A percentile compares a stretch with the other conserved stretches of the same genome.
phyloP scores from a whole-genome alignment of 371 early-diverging fungal genomes.

The Catenaria anguillulae region DNA sequence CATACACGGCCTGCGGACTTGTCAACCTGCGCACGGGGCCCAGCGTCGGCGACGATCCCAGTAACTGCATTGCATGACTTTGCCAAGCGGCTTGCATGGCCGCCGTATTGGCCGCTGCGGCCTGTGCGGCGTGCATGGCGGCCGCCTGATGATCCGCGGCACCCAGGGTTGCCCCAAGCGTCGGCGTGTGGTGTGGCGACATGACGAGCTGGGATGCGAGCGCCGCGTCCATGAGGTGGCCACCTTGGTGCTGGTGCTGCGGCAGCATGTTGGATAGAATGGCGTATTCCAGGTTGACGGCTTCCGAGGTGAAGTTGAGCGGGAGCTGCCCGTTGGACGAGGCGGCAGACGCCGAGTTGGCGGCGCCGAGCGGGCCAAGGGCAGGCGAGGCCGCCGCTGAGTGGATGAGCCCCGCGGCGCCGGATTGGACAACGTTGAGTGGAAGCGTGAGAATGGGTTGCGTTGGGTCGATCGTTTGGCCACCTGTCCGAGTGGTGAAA shows the following conservation, averaged over 20 bases:
- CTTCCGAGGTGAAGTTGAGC: slow-evolving; percentile 63
- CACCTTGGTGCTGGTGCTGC: slow-evolving; percentile 1
- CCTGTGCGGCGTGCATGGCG: slow-evolving; percentile 9
- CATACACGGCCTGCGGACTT: slow-evolving; percentile 53
- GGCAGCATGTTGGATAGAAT: slow-evolving; percentile 68
- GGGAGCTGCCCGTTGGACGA: no score
- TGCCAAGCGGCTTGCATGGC: slow-evolving; percentile 13
- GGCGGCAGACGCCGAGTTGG: slow-evolving; percentile 12
- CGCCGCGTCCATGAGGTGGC: slow-evolving; percentile 1
- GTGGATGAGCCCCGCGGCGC: background rate
- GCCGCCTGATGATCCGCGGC: no score
- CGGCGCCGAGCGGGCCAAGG: slow-evolving; percentile 6
- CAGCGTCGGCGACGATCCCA: background rate
- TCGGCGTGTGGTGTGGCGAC: no score
- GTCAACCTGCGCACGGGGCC: slow-evolving; percentile 11
- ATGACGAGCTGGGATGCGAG: background rate
- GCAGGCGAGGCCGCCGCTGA: background rate
- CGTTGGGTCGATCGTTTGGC: background rate
- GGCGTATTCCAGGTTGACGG: slow-evolving; percentile 71
- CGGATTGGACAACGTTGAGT: background rate
- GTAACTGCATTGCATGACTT: slow-evolving; percentile 6
- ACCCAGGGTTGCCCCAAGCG: no score
- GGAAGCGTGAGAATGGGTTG: background rate
- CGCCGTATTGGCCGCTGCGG: background rate
- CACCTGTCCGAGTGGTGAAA: background rate